Percentiles rank a stretch among this genome's conserved stretches.
Evolutionary conservation across 371 early-diverging fungal genomes (phyloP).

Genomic region (Homolaphlyctis polyrhiza): DNA sequence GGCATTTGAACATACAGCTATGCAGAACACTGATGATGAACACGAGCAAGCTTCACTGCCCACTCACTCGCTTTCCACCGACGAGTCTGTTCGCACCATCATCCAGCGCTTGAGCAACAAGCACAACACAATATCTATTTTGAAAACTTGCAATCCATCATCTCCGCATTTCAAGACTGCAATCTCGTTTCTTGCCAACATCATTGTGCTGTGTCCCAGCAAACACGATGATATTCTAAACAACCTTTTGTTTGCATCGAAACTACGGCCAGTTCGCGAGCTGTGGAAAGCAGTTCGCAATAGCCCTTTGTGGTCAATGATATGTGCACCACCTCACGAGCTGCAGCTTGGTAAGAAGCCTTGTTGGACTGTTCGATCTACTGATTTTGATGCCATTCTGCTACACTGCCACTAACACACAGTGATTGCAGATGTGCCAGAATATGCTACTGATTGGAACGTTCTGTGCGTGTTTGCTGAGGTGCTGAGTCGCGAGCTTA

Average conservation of each 20-base stretch:
- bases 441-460: conserved; percentile 44
- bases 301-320: neutral
- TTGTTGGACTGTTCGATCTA: neutral
- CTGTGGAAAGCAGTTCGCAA: neutral
- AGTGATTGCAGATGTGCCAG: conserved; percentile 5
- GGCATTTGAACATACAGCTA: too few relatives aligned
- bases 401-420: conserved; percentile 12
- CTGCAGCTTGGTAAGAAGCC: conserved; percentile 15
- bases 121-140: neutral
- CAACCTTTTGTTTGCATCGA: neutral
- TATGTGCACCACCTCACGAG: neutral
- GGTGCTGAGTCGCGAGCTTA: conserved; percentile 61
- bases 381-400: neutral
- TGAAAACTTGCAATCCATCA: neutral
- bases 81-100: too few relatives aligned
- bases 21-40: too few relatives aligned
- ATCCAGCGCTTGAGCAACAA: neutral
- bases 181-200: neutral
- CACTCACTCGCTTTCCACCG: too few relatives aligned
- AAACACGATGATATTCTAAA: neutral
- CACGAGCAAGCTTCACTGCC: too few relatives aligned
- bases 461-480: conserved; percentile 64
- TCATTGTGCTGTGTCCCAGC: neutral
- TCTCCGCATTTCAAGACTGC: neutral
- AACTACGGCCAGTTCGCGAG: neutral